Conservation (phyloP, 2,329 filamentous ascomycete genomes). For the Ophidiomyces ophidiicola region DNA sequence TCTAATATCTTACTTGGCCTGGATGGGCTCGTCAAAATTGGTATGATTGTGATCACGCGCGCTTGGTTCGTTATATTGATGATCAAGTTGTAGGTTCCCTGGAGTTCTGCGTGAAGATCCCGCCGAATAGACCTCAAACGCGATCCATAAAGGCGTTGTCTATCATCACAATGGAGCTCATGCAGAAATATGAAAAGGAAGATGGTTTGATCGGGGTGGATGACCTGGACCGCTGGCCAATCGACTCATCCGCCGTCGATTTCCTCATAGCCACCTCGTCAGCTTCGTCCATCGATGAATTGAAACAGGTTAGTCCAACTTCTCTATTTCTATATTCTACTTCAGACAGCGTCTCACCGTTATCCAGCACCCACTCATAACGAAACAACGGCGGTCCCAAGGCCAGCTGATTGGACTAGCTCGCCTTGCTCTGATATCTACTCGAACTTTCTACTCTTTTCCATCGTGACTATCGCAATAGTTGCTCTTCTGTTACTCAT, state of each 20-base stretch:
- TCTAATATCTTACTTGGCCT: constrained; percentile 21
- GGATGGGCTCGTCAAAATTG: constrained; percentile 21
- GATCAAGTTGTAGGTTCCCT: constrained; percentile 14
- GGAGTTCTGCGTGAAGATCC: constrained; percentile 14
- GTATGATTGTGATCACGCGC: constrained; percentile 12
- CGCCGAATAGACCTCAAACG: constrained; percentile 8
- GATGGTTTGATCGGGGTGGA: constrained; percentile 24
- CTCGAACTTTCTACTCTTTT: constrained; percentile 10
- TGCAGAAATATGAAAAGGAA: constrained; percentile 28
- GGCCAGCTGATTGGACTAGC: constrained; percentile 11
- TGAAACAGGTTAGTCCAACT: constrained; percentile 20
- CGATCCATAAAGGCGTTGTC: constrained; percentile 18
- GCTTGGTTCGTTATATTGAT: constrained; percentile 9
- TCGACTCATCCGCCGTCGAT: constrained; percentile 20
- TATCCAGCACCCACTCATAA: constrained; percentile 11
- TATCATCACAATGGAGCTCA: constrained; percentile 24
- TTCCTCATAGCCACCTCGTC: constrained; percentile 26
- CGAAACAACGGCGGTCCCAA: background rate
- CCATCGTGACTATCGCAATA: too few species aligned
- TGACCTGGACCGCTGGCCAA: constrained; percentile 23
- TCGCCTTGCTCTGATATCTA: constrained; percentile 8
- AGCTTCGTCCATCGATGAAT: constrained; percentile 18
- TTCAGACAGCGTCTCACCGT: constrained; percentile 1
- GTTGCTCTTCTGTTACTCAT: too few species aligned
- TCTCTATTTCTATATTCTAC: background rate